Evolutionary conservation across 345 rosid genomes (phyloP).

Genomic region (Ceriops tagal): DNA sequence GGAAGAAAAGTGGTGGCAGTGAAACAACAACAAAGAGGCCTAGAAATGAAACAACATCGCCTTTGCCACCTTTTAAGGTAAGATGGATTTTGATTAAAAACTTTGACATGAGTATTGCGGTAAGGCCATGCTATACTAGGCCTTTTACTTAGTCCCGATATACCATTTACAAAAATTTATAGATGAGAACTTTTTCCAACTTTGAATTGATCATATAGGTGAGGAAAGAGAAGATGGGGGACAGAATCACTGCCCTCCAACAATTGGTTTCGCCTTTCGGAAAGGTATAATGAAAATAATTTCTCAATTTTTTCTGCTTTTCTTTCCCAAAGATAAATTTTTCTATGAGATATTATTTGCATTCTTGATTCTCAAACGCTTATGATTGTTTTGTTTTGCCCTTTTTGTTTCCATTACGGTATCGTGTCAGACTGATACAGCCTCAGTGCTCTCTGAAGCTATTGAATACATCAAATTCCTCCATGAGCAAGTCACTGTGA

Average conservation of each 20-base stretch:
- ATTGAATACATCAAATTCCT: constrained; percentile 95
- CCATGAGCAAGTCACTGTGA: constrained; percentile 87
- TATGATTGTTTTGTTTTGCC: background rate
- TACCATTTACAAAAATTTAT: background rate
- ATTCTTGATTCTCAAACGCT: constrained; percentile 20
- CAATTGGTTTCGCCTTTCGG: constrained; percentile 99
- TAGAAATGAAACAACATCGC: constrained; percentile 66
- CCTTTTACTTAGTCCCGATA: background rate
- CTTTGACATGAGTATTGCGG: background rate
- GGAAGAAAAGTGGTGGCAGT: constrained; percentile 71
- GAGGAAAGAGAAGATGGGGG: constrained; percentile 99
- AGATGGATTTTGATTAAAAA: constrained; percentile 15
- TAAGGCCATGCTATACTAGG: background rate
- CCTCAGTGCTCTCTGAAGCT: constrained; percentile 98
- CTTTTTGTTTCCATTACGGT: background rate
- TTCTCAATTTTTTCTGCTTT: constrained; percentile 14
- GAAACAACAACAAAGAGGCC: constrained; percentile 59
- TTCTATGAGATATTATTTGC: constrained; percentile 14
- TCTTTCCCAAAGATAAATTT: constrained; percentile 15
- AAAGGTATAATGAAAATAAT: constrained; percentile 53
- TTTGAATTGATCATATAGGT: constrained; percentile 44
- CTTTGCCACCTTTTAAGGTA: constrained; percentile 95
- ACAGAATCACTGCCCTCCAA: constrained; percentile 99
- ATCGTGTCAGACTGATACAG: constrained; percentile 89
- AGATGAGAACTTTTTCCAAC: constrained; percentile 26